Conservation (phyloP, 805 yeast genomes). For the Wickerhamomyces queroliae region DNA sequence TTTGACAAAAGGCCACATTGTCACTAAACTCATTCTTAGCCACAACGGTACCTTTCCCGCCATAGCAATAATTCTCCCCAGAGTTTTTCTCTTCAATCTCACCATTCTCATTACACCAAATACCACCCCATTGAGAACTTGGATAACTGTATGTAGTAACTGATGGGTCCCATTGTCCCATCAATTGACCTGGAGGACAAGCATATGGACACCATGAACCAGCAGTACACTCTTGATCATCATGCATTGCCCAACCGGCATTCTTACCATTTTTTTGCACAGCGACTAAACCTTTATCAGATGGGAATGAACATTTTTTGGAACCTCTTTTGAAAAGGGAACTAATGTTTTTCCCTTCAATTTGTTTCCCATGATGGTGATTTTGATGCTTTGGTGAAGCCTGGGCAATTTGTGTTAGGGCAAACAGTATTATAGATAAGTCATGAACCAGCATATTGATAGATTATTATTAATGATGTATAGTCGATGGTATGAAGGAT, state of each 20-base stretch:
- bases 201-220: constrained; percentile 92
- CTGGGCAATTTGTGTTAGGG: background rate
- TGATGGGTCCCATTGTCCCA: constrained; percentile 83
- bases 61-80: constrained; percentile 58
- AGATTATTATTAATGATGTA: no score
- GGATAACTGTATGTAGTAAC: constrained; percentile 75
- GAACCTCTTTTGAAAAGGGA: constrained; percentile 24
- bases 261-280: constrained; percentile 53
- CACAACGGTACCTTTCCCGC: constrained; percentile 71
- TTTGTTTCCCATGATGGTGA: constrained; percentile 17
- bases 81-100: constrained; percentile 55
- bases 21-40: constrained; percentile 50
- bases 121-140: constrained; percentile 75
- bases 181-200: constrained; percentile 80
- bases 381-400: constrained; percentile 11
- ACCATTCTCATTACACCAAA: constrained; percentile 71
- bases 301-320: constrained; percentile 65
- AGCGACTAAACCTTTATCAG: constrained; percentile 59
- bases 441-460: background rate
- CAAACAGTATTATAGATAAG: background rate
- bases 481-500: no score
- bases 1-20: constrained; percentile 83
- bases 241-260: constrained; percentile 86
- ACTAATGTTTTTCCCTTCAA: constrained; percentile 22
- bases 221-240: constrained; percentile 63